Evolutionary conservation across 2,329 filamentous ascomycete species (phyloP), one percentile per base, ranked within the genome.

Genomic region (Colletotrichum sp.): DNA sequence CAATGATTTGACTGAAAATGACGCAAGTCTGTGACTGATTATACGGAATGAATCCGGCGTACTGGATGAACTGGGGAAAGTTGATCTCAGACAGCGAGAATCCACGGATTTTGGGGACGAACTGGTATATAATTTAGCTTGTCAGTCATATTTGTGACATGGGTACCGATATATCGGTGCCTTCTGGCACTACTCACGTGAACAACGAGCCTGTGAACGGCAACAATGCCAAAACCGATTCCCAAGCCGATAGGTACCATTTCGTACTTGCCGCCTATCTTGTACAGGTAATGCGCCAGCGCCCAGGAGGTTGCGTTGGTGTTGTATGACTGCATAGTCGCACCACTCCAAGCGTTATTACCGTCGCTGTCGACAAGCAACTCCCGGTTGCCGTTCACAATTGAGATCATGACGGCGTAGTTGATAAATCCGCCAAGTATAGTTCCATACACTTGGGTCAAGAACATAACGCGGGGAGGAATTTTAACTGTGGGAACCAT

Each of bases 11-110:
- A 79, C 86, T 89, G 72, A 89, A 81, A 65, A 91, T 81, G 32
- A 91, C 87, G 75, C 90, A 91, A 3, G 90, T 91, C 80, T 91
- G 90, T 1, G 86, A 88, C 59, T 84, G 81, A 80, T 91, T 90
- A 82, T 90, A 91, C 0, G 90, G 89, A 69, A 91, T 88, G 70
- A 84, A 90, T 16, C 89, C 90, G 10, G 88, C 87, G 71, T 86
- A 91, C 78, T 90, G 89, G 69, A 91, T 87, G 72, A 91, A 87
- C 77, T 90, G 89, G 0, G 90, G 85, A 68, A 91, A 78, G 78
- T 91, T 91, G 81, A 91, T 81, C 14, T 89, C 86, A 4, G 77
- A 72, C 3, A 87, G 75, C 0, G 84, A 81, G 65, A 90, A 85
- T 16, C 80, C 80, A 8, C 84, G 81, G 71, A 91, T 84, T 59